Base-by-base conservation (phyloP, 2,329 filamentous ascomycete genomes). In the Cytospora mali region DNA sequence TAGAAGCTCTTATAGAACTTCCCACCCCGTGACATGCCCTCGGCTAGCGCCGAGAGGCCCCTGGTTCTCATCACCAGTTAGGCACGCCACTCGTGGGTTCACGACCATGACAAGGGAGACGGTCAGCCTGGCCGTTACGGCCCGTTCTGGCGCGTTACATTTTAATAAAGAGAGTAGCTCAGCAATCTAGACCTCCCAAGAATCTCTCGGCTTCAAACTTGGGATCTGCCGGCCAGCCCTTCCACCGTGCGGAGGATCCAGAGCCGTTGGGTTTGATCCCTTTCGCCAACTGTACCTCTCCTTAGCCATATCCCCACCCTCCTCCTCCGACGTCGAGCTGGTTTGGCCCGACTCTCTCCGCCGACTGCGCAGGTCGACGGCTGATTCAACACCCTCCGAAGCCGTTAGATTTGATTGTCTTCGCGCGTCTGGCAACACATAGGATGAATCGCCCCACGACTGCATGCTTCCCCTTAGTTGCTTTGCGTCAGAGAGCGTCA, bases 151-250 rank as follows among this genome's bases (percentile, higher is more conserved):
- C n/a, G n/a, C n/a, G n/a, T n/a, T n/a, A n/a, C n/a, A n/a, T n/a
- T n/a, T n/a, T n/a, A n/a, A n/a, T n/a, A n/a, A n/a, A n/a, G n/a
- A n/a, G n/a, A n/a, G n/a, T n/a, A n/a, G n/a, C n/a, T n/a, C n/a
- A n/a, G n/a, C n/a, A n/a, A n/a, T 14, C 29, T 49, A 60, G 16
- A 31, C 27, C 28, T 60, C 58, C 58, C 58, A 60, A 10, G 58
- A 49, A 11, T 60, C 58, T 31, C 50, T 39, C 31, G 46, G 39
- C 14, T 28, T 46, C 29, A 51, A 18, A 39, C 46, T 58, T 16
- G 16, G 14, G 6, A 35, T 21, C 13, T 25, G 49, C 25, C 23
- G 49, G 13, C 27, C 16, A 4, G 1, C 10, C n/a, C 23, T 39
- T 11, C 6, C 35, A 23, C 16, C 14, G n/a, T 23, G 10, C 11